Percentiles rank a stretch among this genome's conserved stretches.
Conservation (phyloP, 768 basidiomycete species). For the Mycena capillaripes region DNA sequence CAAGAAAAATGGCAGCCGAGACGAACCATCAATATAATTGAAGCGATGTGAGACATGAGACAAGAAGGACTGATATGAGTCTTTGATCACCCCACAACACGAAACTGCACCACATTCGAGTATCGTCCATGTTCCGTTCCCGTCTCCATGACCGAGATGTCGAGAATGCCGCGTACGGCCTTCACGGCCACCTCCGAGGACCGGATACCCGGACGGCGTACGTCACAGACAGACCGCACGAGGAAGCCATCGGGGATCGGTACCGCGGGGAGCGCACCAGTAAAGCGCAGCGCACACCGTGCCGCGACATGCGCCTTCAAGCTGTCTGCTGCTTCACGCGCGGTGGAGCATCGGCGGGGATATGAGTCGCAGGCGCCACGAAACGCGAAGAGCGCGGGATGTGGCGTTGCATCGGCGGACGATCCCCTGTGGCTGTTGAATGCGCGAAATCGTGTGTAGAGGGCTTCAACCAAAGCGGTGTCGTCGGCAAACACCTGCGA, state of each 20-base stretch:
- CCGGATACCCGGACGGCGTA: background rate
- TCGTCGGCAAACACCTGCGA: background rate
- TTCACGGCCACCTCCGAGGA: background rate
- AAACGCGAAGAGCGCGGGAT: background rate
- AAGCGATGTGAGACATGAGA: too few relatives aligned
- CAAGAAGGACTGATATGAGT: too few relatives aligned
- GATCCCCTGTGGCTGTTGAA: background rate
- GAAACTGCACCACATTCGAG: background rate
- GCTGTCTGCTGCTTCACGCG: background rate
- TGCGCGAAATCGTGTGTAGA: background rate
- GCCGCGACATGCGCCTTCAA: background rate
- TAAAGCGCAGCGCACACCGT: background rate
- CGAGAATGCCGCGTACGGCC: background rate
- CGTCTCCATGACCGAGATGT: background rate
- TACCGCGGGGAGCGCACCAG: background rate
- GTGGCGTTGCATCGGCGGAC: too few relatives aligned
- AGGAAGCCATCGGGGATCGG: background rate
- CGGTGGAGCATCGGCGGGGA: background rate
- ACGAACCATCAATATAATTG: too few relatives aligned
- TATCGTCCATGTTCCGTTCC: background rate
- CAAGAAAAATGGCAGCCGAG: too few relatives aligned
- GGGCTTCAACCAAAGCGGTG: background rate
- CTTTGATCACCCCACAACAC: background rate
- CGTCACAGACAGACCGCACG: background rate
- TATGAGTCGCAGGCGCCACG: background rate